Evolutionary conservation across 352 stramenopile species (phyloP).

Genomic region (Phytopythium mirpurense): DNA sequence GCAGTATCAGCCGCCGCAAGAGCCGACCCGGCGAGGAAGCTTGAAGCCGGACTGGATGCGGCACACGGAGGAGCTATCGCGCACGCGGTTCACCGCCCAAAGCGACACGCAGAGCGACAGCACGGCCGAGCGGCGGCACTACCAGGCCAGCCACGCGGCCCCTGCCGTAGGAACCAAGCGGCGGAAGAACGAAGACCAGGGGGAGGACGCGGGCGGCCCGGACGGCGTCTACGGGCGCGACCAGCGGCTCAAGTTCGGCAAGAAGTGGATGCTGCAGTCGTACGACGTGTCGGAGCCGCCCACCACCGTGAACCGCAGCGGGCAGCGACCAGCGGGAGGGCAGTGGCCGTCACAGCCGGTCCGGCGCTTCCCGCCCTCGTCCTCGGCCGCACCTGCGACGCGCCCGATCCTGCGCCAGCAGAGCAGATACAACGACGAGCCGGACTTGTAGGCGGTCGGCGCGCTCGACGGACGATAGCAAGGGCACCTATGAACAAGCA

Average conservation of each 20-base stretch:
- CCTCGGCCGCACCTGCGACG: slow-evolving; percentile 11
- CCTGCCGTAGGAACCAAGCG: background rate
- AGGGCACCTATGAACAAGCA: slow-evolving; percentile 1
- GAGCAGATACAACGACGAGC: slow-evolving; percentile 52
- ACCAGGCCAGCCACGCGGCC: slow-evolving; percentile 9
- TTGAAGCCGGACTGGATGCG: slow-evolving; percentile 75
- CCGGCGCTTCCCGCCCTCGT: slow-evolving; percentile 10
- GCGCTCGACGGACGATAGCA: background rate
- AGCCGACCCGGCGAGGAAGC: slow-evolving; percentile 17
- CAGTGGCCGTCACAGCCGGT: slow-evolving; percentile 1
- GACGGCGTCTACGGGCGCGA: slow-evolving; percentile 52
- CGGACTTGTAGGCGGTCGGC: slow-evolving; percentile 7
- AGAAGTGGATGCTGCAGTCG: slow-evolving; percentile 50
- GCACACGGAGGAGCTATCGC: slow-evolving; percentile 48
- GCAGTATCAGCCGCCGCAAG: background rate
- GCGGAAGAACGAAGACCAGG: slow-evolving; percentile 25
- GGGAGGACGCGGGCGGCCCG: slow-evolving; percentile 28
- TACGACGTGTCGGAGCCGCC: slow-evolving; percentile 32
- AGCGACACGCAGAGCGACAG: no score
- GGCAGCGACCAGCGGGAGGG: slow-evolving; percentile 14
- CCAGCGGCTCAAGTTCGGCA: slow-evolving; percentile 55
- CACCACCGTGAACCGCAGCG: slow-evolving; percentile 9
- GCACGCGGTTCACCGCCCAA: slow-evolving; percentile 57
- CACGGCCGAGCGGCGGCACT: slow-evolving; percentile 13
- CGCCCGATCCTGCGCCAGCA: slow-evolving; percentile 42